A percentile compares a stretch with the other conserved stretches of the same genome.
phyloP scores from a whole-genome alignment of 129 eudicot genomes.

The Deinandra increscens region DNA sequence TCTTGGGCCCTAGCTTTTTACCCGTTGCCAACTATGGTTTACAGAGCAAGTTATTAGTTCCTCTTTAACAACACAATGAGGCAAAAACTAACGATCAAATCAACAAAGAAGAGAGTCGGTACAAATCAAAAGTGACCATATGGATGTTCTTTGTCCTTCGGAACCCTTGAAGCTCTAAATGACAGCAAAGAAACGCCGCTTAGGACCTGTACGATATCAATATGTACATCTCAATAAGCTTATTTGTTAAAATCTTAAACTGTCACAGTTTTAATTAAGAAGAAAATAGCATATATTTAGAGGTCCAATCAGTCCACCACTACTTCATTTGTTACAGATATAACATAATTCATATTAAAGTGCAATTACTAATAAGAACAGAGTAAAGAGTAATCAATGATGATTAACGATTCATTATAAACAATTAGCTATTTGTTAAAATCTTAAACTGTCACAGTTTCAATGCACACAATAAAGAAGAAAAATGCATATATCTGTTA shows the following conservation, averaged over 20 bases:
- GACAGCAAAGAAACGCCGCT: slow-evolving; percentile 93
- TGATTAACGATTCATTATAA: not conserved
- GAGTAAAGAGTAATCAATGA: not conserved
- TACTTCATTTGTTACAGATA: not conserved
- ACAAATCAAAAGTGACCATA: slow-evolving; percentile 92
- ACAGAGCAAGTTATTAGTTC: not conserved
- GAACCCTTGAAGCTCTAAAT: slow-evolving; percentile 83
- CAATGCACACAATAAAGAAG: no score
- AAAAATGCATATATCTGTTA: no score
- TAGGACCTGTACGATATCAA: slow-evolving; percentile 58
- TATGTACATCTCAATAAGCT: not conserved
- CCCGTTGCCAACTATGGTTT: no score
- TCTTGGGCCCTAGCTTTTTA: no score
- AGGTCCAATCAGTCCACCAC: no score
- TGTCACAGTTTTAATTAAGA: not conserved
- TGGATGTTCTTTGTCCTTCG: slow-evolving; percentile 99
- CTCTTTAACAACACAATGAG: slow-evolving; percentile 9
- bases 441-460: no score
- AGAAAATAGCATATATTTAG: not conserved
- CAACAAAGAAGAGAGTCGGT: slow-evolving; percentile 55
- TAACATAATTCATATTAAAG: not conserved
- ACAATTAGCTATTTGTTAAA: no score
- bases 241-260: not conserved
- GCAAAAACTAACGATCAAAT: slow-evolving; percentile 19
- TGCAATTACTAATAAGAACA: no score